Base-by-base conservation (phyloP, 2,329 filamentous ascomycete species). In the Trichoderma polysporum region DNA sequence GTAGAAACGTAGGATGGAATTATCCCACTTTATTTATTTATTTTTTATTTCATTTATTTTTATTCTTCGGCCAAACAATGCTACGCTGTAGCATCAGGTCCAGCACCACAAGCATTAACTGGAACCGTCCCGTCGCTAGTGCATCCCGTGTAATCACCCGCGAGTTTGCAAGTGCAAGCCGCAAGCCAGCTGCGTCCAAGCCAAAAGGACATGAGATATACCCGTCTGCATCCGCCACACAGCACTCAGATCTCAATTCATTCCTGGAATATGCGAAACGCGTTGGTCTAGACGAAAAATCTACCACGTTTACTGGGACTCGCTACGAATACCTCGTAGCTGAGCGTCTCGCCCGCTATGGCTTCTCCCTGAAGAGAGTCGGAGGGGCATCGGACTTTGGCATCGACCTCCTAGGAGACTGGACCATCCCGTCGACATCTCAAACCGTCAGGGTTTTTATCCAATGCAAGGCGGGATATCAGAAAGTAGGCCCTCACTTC, bases 301-400 rank as follows among this genome's bases (percentile, higher is more conserved):
- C 85, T 17, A 88, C 86, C 0, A 83, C 88, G 52, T 94, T 88
- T 74, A 81, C 88, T 49, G 92, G 92, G 70, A 94, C 91, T 0
- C 86, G 86, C 75, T 94, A 91, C 79, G 92, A 95, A 77, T 94
- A 94, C 79, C 87, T 82, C 0, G 85, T 88, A 3, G 84, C 85
- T 6, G 75, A 78, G 4, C 79, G 85, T 1, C 83, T 94, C 0
- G 73, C 83, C 3, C 78, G 79, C 1, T 84, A 91, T 61, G 88
- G 89, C 63, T 91, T 94, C 79, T 77, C 80, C 25, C 82, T 94
- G 37, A 81, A 81, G 54, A 86, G 91, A 35, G 83, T 90, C 2
- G 92, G 91, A 31, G 86, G 89, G 39, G 79, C 81, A 3, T 87
- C 85, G 1, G 91, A 94, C 77, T 83, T 82, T 67, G 91, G 92